phyloP scores from a whole-genome alignment of 108 stramenopile genomes.

The Craspedostauros australis region DNA sequence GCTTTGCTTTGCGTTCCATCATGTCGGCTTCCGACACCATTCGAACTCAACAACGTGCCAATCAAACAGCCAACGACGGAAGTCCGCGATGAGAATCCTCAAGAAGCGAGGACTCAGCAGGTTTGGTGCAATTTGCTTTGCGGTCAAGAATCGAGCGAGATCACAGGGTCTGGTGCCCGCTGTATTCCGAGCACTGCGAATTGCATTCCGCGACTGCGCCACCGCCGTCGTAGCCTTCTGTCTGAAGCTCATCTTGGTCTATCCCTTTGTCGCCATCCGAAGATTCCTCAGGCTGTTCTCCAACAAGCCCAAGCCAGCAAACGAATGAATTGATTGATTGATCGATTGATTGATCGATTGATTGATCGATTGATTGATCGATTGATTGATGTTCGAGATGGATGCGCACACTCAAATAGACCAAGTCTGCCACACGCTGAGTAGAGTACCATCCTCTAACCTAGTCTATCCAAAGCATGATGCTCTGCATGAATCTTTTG shows the following conservation, averaged over 20 bases:
- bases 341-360: no score
- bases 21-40: neutral
- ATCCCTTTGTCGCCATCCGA: conserved; percentile 1
- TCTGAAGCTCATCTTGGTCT: neutral
- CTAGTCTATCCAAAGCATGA: no score
- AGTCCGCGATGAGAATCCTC: conserved; percentile 60
- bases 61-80: conserved; percentile 42
- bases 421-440: no score
- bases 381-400: no score
- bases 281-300: neutral
- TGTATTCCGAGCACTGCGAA: neutral
- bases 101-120: conserved; percentile 41
- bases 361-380: no score
- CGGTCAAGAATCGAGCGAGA: conserved; percentile 30
- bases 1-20: neutral
- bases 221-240: neutral
- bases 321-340: no score
- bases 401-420: no score
- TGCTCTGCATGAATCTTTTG: no score
- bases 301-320: no score
- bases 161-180: conserved; percentile 30
- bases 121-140: conserved; percentile 41
- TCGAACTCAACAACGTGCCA: neutral
- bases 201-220: neutral
- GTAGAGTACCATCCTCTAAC: no score